phyloP scores from a whole-genome alignment of 192 early-diverging fungal genomes.

The Linderina pennispora region DNA sequence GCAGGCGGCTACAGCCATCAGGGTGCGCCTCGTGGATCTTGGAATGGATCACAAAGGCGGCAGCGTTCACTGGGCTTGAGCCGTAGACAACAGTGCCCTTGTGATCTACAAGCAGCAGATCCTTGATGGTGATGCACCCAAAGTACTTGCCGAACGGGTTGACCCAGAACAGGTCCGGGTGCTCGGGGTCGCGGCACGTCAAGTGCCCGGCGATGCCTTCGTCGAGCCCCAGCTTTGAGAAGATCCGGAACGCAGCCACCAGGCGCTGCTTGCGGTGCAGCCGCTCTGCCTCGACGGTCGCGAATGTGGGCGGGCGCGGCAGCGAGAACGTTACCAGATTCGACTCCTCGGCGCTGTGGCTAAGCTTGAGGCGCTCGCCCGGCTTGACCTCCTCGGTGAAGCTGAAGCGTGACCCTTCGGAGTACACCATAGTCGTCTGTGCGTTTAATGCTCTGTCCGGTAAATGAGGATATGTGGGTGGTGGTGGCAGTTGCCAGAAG shows the following conservation, averaged over 20 bases:
- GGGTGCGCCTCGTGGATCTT: conserved; percentile 47
- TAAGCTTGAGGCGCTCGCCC: conserved; percentile 16
- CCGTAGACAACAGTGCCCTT: conserved; percentile 48
- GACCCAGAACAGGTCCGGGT: conserved; percentile 56
- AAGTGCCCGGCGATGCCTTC: conserved; percentile 59
- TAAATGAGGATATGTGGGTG: too few relatives aligned
- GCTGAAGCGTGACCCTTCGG: too few relatives aligned
- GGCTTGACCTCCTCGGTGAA: conserved; percentile 13
- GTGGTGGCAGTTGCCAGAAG: too few relatives aligned
- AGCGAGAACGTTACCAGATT: too few relatives aligned
- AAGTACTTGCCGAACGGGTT: conserved; percentile 55
- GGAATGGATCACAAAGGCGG: conserved; percentile 57
- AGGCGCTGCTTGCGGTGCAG: conserved; percentile 53
- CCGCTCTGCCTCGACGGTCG: conserved; percentile 45
- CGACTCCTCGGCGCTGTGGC: conserved; percentile 38
- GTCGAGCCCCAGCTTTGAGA: conserved; percentile 52
- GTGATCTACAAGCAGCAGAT: conserved; percentile 55
- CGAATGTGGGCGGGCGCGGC: conserved; percentile 43
- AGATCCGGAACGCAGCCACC: conserved; percentile 52
- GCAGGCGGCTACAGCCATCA: conserved; percentile 48
- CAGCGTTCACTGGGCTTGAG: conserved; percentile 47
- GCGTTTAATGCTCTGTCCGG: too few relatives aligned
- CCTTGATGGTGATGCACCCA: conserved; percentile 47
- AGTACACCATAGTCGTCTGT: too few relatives aligned
- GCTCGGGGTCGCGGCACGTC: conserved; percentile 56